Percentiles rank a stretch among this genome's conserved stretches.
phyloP scores from a whole-genome alignment of 305 asterid species.

The Rubia occidens region DNA sequence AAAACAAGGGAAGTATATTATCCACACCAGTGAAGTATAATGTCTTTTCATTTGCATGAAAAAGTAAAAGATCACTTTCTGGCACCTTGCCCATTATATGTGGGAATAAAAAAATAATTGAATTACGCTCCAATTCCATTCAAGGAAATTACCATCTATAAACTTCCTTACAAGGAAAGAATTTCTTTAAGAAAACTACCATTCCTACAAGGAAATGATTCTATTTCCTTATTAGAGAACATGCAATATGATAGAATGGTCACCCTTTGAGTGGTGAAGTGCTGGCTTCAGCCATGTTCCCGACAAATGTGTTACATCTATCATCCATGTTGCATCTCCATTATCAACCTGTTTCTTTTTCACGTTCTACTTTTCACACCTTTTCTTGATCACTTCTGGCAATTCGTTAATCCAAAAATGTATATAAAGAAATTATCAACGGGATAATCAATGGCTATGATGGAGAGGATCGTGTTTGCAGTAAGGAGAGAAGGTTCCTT shows the following conservation, averaged over 20 bases:
- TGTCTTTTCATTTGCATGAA: conserved; percentile 54
- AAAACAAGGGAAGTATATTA: conserved; percentile 79
- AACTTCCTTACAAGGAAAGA: no score
- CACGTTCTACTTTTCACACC: conserved; percentile 62
- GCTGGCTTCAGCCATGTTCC: conserved; percentile 67
- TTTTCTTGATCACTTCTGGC: conserved; percentile 60
- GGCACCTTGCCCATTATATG: conserved; percentile 97
- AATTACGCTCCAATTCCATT: background rate
- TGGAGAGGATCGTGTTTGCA: conserved; percentile 72
- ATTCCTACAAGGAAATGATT: no score
- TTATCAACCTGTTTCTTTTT: conserved; percentile 37
- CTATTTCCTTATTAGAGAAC: conserved; percentile 14
- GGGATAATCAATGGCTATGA: conserved; percentile 78
- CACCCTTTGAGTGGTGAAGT: conserved; percentile 78
- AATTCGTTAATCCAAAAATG: conserved; percentile 84
- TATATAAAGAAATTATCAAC: conserved; percentile 68
- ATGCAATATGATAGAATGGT: conserved; percentile 91
- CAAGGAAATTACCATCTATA: no score
- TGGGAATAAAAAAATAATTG: background rate
- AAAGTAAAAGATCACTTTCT: conserved; percentile 65
- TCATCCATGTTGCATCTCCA: conserved; percentile 83
- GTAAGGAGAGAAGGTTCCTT: conserved; percentile 95
- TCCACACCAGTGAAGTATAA: conserved; percentile 77
- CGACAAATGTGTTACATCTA: conserved; percentile 96
- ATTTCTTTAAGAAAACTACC: no score